Evolutionary conservation across 2,329 filamentous ascomycete species (phyloP).

Genomic region (Cladosporium sp.): DNA sequence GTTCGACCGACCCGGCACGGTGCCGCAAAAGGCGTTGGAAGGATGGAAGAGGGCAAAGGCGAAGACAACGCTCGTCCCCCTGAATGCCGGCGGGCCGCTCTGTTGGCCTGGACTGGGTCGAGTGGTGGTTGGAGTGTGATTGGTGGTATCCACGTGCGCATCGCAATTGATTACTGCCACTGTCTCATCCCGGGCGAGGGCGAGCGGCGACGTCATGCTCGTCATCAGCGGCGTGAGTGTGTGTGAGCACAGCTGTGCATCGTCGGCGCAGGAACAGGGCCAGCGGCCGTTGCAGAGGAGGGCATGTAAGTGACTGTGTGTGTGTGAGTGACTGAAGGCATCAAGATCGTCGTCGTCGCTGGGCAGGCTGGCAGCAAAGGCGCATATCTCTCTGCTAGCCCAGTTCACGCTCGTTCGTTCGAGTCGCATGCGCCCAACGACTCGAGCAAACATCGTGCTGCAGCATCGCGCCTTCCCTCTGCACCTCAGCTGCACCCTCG

Average conservation of each 20-base stretch:
- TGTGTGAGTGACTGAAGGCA: neutral
- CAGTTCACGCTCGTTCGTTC: neutral
- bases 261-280: neutral
- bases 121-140: neutral
- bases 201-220: neutral
- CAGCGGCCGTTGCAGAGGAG: neutral
- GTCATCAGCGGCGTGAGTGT: neutral
- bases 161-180: constrained; percentile 1
- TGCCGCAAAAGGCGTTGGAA: neutral
- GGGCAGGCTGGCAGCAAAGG: neutral
- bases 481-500: constrained; percentile 2
- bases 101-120: neutral
- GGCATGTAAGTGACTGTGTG: too few species aligned
- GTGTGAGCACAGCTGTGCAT: neutral
- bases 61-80: neutral
- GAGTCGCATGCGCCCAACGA: neutral
- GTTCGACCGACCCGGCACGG: neutral
- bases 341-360: neutral
- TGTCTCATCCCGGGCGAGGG: constrained; percentile 1
- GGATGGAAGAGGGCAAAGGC: constrained; percentile 4
- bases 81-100: neutral
- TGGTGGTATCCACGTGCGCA: constrained; percentile 1
- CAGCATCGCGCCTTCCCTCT: neutral
- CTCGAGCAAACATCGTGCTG: neutral
- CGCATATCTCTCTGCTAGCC: neutral